Evolutionary conservation across 305 asterid genomes (phyloP).

Genomic region (Fraxinus angustifolia): DNA sequence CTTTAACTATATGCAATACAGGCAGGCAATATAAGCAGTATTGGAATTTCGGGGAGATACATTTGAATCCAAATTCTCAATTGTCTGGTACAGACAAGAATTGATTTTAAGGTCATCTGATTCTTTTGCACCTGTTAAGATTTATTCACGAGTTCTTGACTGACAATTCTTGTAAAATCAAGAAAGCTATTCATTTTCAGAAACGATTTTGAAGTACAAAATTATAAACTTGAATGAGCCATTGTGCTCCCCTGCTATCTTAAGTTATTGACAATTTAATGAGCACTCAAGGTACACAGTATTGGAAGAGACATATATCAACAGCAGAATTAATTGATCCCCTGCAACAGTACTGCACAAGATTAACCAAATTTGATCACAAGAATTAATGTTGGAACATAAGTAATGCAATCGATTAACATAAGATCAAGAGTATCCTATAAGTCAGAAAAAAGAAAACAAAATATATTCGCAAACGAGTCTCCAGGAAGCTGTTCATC

Average conservation of each 20-base stretch:
- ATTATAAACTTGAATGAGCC: background rate
- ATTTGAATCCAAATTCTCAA: background rate
- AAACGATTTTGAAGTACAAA: background rate
- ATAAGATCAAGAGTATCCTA: background rate
- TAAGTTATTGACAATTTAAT: background rate
- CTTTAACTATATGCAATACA: conserved; percentile 29
- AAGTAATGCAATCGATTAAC: background rate
- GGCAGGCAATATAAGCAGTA: background rate
- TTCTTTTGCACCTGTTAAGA: conserved; percentile 35
- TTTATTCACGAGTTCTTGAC: conserved; percentile 36
- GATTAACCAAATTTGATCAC: background rate
- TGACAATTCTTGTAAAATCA: conserved; percentile 37
- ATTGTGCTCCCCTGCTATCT: background rate
- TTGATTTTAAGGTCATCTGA: conserved; percentile 46
- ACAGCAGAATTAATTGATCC: background rate
- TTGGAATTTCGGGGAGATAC: background rate
- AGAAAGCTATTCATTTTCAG: conserved; percentile 8
- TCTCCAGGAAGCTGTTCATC: conserved; percentile 24
- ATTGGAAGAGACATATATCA: background rate
- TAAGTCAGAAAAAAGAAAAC: background rate
- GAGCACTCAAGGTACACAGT: background rate
- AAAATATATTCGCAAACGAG: conserved; percentile 31
- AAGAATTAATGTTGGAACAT: background rate
- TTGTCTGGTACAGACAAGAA: conserved; percentile 19
- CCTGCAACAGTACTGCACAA: background rate